Base-by-base conservation (phyloP, 1,139 yeast genomes). In the Hansenula lynferdii region DNA sequence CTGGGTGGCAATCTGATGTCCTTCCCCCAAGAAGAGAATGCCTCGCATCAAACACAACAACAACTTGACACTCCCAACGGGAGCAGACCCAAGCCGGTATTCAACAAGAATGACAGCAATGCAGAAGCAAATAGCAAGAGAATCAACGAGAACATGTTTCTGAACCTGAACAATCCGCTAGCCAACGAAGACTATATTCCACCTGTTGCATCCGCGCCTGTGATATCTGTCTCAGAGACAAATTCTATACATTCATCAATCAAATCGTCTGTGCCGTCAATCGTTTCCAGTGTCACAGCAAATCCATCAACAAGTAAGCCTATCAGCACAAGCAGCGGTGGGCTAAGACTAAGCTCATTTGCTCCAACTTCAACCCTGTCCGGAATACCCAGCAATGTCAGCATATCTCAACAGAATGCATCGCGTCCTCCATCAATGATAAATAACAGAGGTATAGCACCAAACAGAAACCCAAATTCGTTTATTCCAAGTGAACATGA, bases 391-490 rank as follows among this genome's bases (percentile, higher is more conserved):
- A 49, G 47, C 28, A 34, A 47, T 5, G 45, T 48, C 11, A 45
- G 42, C 18, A 39, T 42, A 7, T 10, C 25, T 3, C 38, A 29
- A 5, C 48, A 49, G n/a, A 45, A 44, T 27, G 15, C 50, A 1
- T 43, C 56, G 6, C 37, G 50, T 14, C 50, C 54, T 1, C 39
- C 53, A 14, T 48, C 56, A 3, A 31, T 49, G 11, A 24, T 45
- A 23, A 43, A 45, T 16, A 45, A 44, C 6, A 36, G 39, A 12
- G 37, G 26, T 11, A 15, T 36, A 15, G 28, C 44, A 7, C 48
- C 53, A n/a, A 43, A 40, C 6, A 37, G 49, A 20, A 37, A 40
- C 8, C 43, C 43, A 4, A 20, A 22, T 7, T 31, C 6, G 2
- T 31, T 20, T 40, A 42, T 11, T 8, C 3, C 19, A 3, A 7